Evolutionary conservation across 2,329 filamentous ascomycete genomes (phyloP).

Genomic region (Trichoderma citrinoviride): DNA sequence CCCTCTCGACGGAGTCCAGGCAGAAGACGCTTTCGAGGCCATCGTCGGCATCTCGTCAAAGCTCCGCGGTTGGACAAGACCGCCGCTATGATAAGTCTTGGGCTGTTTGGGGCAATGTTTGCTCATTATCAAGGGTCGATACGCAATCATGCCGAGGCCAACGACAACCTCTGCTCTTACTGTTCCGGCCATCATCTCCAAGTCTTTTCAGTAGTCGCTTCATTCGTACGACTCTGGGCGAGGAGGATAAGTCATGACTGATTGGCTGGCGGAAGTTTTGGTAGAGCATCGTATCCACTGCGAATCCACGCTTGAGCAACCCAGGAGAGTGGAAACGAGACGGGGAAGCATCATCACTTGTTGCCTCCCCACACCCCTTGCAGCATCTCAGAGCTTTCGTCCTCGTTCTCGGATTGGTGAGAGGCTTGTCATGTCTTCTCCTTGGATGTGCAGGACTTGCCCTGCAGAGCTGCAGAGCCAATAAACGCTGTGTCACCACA

Average conservation of each 20-base stretch:
- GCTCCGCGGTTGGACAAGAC: neutral
- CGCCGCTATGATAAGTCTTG: neutral
- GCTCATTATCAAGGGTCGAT: neutral
- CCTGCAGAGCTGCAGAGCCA: conserved; percentile 4
- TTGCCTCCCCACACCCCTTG: conserved; percentile 17
- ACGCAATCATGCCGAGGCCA: neutral
- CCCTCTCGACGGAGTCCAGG: conserved; percentile 2
- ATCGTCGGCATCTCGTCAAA: conserved; percentile 2
- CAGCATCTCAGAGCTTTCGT: conserved; percentile 10
- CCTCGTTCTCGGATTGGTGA: neutral
- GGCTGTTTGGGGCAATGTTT: neutral
- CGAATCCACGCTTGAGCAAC: neutral
- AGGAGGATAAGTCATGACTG: no score
- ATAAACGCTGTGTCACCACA: neutral
- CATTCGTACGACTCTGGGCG: neutral
- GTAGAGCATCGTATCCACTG: conserved; percentile 9
- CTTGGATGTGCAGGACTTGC: neutral
- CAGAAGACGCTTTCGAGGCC: neutral
- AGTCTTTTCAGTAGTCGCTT: neutral
- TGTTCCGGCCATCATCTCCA: neutral
- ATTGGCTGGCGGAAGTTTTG: neutral
- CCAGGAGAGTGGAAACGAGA: conserved; percentile 14
- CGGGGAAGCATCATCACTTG: neutral
- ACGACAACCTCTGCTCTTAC: neutral
- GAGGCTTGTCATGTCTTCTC: conserved; percentile 2